These are phyloP conservation scores for Pythium rhizo-oryzae DNA, from an alignment of 352 stramenopile species.

Conservation along the genomic window DNA sequence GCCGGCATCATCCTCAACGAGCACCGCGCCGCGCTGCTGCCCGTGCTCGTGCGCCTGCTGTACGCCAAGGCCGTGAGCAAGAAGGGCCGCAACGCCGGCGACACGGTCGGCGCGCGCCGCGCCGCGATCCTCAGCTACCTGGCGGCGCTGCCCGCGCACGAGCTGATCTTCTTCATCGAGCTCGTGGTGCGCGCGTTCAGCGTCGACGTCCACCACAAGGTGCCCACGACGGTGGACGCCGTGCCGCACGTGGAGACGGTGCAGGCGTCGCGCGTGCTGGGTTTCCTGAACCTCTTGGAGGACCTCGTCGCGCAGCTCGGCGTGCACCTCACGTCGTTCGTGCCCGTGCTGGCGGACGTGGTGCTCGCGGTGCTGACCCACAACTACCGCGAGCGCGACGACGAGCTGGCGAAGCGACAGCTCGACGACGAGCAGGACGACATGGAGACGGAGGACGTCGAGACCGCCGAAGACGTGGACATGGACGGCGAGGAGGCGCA, in stretches of 20 bases:
- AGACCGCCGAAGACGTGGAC: constrained; percentile 27
- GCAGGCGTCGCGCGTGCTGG: constrained; percentile 78
- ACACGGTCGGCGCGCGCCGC: constrained; percentile 86
- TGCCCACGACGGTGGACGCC: not conserved
- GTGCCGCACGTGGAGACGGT: constrained; percentile 50
- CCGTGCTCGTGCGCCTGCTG: constrained; percentile 87
- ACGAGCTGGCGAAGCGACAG: constrained; percentile 30
- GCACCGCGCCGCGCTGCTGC: constrained; percentile 79
- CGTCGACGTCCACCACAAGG: constrained; percentile 32
- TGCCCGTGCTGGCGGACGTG: constrained; percentile 77
- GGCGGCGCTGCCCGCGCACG: constrained; percentile 66
- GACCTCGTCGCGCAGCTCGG: constrained; percentile 88
- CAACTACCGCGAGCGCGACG: constrained; percentile 41
- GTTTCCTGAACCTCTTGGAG: constrained; percentile 91
- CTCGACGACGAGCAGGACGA: not conserved
- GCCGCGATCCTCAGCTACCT: constrained; percentile 91
- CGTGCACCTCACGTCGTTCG: constrained; percentile 79
- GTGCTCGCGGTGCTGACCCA: constrained; percentile 73
- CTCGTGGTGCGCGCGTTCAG: constrained; percentile 90
- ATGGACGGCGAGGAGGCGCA: constrained; percentile 25
- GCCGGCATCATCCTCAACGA: constrained; percentile 73
- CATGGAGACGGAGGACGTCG: constrained; percentile 16
- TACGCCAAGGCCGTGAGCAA: constrained; percentile 92
- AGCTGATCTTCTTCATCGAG: constrained; percentile 88
- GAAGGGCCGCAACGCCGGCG: constrained; percentile 80